Evolutionary conservation across 805 yeast species (phyloP).

Genomic region (Ogataea naganishii): DNA sequence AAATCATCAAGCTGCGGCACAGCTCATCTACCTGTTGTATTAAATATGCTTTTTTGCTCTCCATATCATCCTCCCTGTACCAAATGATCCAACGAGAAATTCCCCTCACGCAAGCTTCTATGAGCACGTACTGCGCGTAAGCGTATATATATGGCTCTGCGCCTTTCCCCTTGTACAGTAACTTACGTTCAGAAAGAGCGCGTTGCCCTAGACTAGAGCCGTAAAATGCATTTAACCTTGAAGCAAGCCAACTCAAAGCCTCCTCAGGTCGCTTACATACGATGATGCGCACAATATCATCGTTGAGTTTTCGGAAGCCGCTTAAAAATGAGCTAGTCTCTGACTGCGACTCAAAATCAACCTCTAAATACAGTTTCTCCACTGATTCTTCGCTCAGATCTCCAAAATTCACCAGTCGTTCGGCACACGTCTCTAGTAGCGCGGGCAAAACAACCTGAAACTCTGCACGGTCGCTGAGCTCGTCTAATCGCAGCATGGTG

Average conservation of each 20-base stretch:
- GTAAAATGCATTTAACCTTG: slow-evolving; percentile 64
- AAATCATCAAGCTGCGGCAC: slow-evolving; percentile 65
- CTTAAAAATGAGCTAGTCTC: slow-evolving; percentile 71
- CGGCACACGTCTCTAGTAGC: slow-evolving; percentile 67
- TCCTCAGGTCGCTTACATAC: slow-evolving; percentile 81
- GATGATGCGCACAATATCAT: slow-evolving; percentile 83
- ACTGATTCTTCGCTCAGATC: slow-evolving; percentile 57
- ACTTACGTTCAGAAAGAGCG: slow-evolving; percentile 44
- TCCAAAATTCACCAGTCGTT: slow-evolving; percentile 66
- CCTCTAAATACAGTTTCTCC: slow-evolving; percentile 59
- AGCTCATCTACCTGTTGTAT: slow-evolving; percentile 53
- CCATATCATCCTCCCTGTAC: slow-evolving; percentile 57
- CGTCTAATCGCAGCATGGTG: slow-evolving; percentile 74
- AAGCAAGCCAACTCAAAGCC: slow-evolving; percentile 75
- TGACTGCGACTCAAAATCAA: slow-evolving; percentile 82
- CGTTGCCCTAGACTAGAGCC: slow-evolving; percentile 58
- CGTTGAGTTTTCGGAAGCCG: slow-evolving; percentile 75
- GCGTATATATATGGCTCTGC: slow-evolving; percentile 68
- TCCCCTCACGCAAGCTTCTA: slow-evolving; percentile 87
- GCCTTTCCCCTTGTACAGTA: slow-evolving; percentile 47
- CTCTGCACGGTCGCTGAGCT: slow-evolving; percentile 47
- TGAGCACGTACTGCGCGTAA: slow-evolving; percentile 72
- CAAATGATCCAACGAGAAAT: slow-evolving; percentile 93
- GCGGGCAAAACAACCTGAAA: slow-evolving; percentile 53
- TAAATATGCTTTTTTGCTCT: slow-evolving; percentile 41